phyloP scores from a whole-genome alignment of 257 asterid species.

The Lycium ferocissimum region DNA sequence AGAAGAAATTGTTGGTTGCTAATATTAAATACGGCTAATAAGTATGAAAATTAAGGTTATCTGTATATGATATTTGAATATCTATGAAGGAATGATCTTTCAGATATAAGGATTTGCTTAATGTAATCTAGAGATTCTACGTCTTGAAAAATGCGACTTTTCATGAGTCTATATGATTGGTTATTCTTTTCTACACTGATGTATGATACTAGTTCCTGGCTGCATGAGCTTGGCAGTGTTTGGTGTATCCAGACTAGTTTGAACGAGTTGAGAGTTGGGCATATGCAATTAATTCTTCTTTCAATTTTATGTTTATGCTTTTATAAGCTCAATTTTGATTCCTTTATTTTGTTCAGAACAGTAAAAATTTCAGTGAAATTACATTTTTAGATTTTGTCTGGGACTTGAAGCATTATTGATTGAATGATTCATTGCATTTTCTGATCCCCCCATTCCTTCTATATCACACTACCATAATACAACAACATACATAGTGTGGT shows the following conservation, averaged over 20 bases:
- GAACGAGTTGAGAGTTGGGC: not conserved
- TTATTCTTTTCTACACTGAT: not conserved
- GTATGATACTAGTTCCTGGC: conserved; percentile 13
- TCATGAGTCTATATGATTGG: conserved; percentile 23
- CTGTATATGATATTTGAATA: not conserved
- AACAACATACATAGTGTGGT: no score
- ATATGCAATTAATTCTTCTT: not conserved
- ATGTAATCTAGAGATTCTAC: not conserved
- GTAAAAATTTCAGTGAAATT: not conserved
- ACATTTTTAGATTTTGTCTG: not conserved
- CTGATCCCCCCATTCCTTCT: not conserved
- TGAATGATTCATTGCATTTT: conserved; percentile 3
- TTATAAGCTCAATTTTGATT: not conserved
- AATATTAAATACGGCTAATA: conserved; percentile 7
- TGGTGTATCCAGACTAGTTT: not conserved
- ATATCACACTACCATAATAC: not conserved
- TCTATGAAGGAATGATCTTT: not conserved
- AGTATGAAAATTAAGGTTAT: conserved; percentile 17
- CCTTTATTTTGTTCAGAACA: not conserved
- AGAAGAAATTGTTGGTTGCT: not conserved
- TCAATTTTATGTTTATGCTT: not conserved
- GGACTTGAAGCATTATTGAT: not conserved
- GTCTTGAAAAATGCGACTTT: not conserved
- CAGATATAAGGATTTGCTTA: conserved; percentile 26
- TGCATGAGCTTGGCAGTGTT: conserved; percentile 3